A percentile compares a stretch with the other conserved stretches of the same genome.
phyloP scores from a whole-genome alignment of 2,329 filamentous ascomycete genomes.

The Cercospora berteroae region DNA sequence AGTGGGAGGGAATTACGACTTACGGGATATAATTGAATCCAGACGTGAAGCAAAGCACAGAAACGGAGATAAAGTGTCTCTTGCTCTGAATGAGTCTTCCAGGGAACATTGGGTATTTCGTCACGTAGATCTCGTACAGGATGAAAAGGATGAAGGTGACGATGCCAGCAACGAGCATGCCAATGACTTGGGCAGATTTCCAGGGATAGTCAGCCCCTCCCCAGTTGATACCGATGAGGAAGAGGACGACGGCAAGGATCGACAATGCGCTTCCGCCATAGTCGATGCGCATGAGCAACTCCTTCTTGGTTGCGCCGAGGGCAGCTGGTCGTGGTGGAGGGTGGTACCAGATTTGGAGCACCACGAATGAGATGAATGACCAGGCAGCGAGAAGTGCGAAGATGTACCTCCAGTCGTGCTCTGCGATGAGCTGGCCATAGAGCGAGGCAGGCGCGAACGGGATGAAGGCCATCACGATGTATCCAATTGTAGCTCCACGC shows the following conservation, averaged over 20 bases:
- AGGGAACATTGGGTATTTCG: conserved; percentile 36
- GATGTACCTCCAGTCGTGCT: conserved; percentile 53
- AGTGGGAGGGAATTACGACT: background rate
- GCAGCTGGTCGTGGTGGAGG: conserved; percentile 49
- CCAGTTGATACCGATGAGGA: conserved; percentile 65
- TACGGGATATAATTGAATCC: conserved; percentile 36
- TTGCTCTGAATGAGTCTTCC: conserved; percentile 27
- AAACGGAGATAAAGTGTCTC: conserved; percentile 29
- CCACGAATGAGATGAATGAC: conserved; percentile 50
- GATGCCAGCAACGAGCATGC: conserved; percentile 43
- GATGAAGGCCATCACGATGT: conserved; percentile 59
- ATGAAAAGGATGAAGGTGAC: conserved; percentile 40
- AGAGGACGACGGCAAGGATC: conserved; percentile 58
- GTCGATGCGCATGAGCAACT: conserved; percentile 49
- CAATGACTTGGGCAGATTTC: conserved; percentile 41
- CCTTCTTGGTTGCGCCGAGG: conserved; percentile 39
- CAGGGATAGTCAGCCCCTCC: conserved; percentile 47
- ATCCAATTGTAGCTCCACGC: conserved; percentile 60
- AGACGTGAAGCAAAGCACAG: conserved; percentile 27
- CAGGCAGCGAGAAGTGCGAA: conserved; percentile 54
- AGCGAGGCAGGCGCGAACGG: conserved; percentile 61
- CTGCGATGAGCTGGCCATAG: conserved; percentile 58
- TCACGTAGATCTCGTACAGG: conserved; percentile 43
- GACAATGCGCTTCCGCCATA: conserved; percentile 52
- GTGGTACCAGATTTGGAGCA: conserved; percentile 53